Base-by-base conservation (phyloP, 352 stramenopile genomes). In the Phytophthora megakarya region DNA sequence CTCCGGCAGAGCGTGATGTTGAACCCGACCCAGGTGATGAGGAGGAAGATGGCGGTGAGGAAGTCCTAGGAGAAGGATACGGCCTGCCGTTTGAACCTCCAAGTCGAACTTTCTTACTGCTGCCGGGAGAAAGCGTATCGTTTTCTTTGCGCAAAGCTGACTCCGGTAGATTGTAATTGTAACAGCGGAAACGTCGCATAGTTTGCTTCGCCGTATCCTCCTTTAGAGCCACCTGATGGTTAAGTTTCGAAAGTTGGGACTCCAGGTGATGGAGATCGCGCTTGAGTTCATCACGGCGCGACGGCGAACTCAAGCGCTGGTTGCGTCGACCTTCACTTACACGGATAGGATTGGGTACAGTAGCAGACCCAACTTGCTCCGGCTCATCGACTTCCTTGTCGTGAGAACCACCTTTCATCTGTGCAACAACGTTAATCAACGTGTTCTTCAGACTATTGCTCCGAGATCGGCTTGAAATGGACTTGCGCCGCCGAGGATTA, bases 121-220 rank as follows among this genome's bases (percentile, higher is more conserved):
- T 73, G 3, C 65, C 72, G 7, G 84, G 81, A 11, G 80, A 81
- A 13, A 73, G 61, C 30, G 61, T 72, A 26, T 91, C 84, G 15
- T 76, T 70, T 26, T 91, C 80, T 23, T 72, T 73, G 11, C 73
- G 65, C 45, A 79, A 37, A 9, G 73, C 71, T 18, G 67, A 81
- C 59, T 89, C 80, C 3, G 84, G 79, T 16, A 93, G 67, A 42
- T 90, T 93, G 67, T 93, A 93, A 49, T 93, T 93, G 79, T 90
- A 92, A 39, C 82, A 90, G 2, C 82, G 80, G 45, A 93, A 90
- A 8, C 75, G 54, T 6, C 81, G 75, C 73, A 93, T 73, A 3
- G 75, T 80, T 30, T 78, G 68, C 57, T 84, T 88, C 0, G 80
- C 80, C 4, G 55, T 30, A 16, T 87, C 76, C 55, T 92, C 84